These are phyloP conservation scores for Leishmania amazonensis DNA, from an alignment of 208 protist species.

Conservation along the genomic window DNA sequence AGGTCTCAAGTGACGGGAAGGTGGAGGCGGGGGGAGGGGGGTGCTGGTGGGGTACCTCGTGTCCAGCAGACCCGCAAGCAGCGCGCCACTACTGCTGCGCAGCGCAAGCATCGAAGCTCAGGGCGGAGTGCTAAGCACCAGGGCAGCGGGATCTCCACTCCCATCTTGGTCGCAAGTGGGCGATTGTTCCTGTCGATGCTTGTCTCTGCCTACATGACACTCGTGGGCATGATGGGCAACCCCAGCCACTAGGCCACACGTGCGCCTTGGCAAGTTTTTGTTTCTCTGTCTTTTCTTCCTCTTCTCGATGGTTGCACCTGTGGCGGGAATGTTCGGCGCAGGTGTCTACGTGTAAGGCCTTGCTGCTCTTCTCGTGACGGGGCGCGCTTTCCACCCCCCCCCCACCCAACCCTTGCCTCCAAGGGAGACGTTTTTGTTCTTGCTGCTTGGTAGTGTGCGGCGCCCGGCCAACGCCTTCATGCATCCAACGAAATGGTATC, in stretches of 20 bases:
- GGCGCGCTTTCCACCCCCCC: not conserved
- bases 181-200: constrained; percentile 25
- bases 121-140: not conserved
- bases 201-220: not conserved
- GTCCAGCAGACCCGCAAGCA: constrained; percentile 60
- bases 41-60: constrained; percentile 25
- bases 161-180: constrained; percentile 25
- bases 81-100: constrained; percentile 24
- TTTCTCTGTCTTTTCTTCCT: not conserved
- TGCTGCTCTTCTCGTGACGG: not conserved
- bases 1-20: not conserved
- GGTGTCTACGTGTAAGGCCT: not conserved
- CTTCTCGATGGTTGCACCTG: not conserved
- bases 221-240: not conserved
- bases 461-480: not conserved
- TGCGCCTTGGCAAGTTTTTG: not conserved
- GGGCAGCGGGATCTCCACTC: constrained; percentile 14
- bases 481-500: not conserved
- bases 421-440: not conserved
- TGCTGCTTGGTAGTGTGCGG: not conserved
- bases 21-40: not conserved
- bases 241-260: not conserved
- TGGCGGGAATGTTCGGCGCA: not conserved
- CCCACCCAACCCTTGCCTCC: not conserved
- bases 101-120: constrained; percentile 16